Conservation (phyloP, 129 eudicot species). For the Flaveria ramosissima region DNA sequence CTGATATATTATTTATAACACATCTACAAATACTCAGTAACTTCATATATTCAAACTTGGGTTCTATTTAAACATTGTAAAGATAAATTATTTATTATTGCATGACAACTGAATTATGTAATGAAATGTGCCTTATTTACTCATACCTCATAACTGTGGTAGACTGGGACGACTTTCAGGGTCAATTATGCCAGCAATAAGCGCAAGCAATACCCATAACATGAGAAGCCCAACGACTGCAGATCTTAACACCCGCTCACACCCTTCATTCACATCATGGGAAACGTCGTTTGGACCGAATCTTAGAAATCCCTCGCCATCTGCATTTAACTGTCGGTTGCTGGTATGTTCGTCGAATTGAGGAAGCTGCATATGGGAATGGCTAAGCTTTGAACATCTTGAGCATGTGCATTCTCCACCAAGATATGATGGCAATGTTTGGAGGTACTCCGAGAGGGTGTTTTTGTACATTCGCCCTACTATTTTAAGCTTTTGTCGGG, state of each 20-base stretch:
- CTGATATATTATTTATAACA: not conserved
- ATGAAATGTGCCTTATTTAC: constrained; percentile 16
- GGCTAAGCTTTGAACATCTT: constrained; percentile 49
- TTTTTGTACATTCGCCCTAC: constrained; percentile 56
- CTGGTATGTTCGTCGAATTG: constrained; percentile 26
- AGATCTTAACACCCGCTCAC: constrained; percentile 52
- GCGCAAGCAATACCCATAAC: constrained; percentile 68
- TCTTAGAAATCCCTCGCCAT: constrained; percentile 35
- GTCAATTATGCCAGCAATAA: constrained; percentile 60
- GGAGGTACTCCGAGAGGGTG: constrained; percentile 62
- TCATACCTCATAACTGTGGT: constrained; percentile 44
- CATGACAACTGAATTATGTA: constrained; percentile 3
- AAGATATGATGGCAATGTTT: constrained; percentile 66
- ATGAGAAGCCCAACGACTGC: constrained; percentile 79
- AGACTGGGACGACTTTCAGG: constrained; percentile 61
- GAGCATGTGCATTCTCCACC: constrained; percentile 81
- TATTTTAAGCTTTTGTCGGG: constrained; percentile 69
- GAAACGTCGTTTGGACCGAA: constrained; percentile 24
- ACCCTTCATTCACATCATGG: constrained; percentile 37
- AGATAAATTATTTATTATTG: not conserved
- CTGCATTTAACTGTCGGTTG: constrained; percentile 30
- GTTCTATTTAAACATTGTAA: not conserved
- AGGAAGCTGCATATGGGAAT: constrained; percentile 23
- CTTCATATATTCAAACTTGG: constrained; percentile 4
- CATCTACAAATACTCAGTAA: not conserved